A percentile compares a stretch with the other conserved stretches of the same genome.
phyloP scores from a whole-genome alignment of 345 rosid species.

The Gossypium herbaceum region DNA sequence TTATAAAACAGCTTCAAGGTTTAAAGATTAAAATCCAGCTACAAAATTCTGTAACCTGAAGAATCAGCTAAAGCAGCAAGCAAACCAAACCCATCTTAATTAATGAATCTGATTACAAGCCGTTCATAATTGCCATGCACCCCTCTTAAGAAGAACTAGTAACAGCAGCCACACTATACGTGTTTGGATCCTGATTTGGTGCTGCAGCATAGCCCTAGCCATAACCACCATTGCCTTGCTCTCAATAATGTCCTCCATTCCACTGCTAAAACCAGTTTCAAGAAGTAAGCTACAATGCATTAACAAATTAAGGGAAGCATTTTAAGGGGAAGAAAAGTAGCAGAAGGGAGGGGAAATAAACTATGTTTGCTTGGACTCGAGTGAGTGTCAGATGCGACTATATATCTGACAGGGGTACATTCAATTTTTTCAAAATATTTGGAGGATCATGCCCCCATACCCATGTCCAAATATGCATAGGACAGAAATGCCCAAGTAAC shows the following conservation, averaged over 20 bases:
- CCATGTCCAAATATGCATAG: too few relatives aligned
- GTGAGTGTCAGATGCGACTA: too few relatives aligned
- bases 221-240: slow-evolving; percentile 51
- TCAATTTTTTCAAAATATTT: too few relatives aligned
- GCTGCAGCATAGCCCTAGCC: slow-evolving; percentile 49
- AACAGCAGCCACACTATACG: slow-evolving; percentile 50
- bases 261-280: slow-evolving; percentile 40
- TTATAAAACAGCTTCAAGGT: slow-evolving; percentile 24
- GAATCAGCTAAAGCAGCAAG: slow-evolving; percentile 23
- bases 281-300: not conserved
- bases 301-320: not conserved
- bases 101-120: slow-evolving; percentile 19
- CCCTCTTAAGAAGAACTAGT: slow-evolving; percentile 55
- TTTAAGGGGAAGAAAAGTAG: too few relatives aligned
- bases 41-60: slow-evolving; percentile 40
- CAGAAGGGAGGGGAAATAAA: too few relatives aligned
- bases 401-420: too few relatives aligned
- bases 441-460: too few relatives aligned
- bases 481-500: too few relatives aligned
- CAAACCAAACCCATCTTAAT: slow-evolving; percentile 21
- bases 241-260: slow-evolving; percentile 67
- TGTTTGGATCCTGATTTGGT: slow-evolving; percentile 44
- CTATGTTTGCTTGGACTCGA: too few relatives aligned
- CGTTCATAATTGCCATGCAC: not conserved
- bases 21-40: slow-evolving; percentile 30